Evolutionary conservation across 306 rosid species (phyloP).

Genomic region (Castanospermum australe): DNA sequence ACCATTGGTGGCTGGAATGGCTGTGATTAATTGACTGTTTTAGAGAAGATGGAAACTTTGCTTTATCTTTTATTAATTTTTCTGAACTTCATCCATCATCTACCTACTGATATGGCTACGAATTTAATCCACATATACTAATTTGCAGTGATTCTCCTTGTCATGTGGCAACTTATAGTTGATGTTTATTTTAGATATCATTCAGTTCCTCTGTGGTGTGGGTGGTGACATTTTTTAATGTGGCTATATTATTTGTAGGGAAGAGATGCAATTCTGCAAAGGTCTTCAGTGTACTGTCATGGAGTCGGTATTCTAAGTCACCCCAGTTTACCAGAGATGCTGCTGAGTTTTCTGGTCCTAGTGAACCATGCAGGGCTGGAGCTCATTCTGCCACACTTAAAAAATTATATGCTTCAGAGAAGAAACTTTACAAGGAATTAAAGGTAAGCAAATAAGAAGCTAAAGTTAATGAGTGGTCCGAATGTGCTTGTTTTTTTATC

Average conservation of each 20-base stretch:
- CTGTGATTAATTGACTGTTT: not conserved
- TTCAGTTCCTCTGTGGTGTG: not conserved
- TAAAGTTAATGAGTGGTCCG: not conserved
- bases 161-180: not conserved
- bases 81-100: not conserved
- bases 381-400: conserved; percentile 86
- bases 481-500: conserved; percentile 8
- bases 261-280: conserved; percentile 70
- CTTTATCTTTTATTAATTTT: not conserved
- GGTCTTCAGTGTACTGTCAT: conserved; percentile 79
- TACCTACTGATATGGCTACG: not conserved
- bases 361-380: conserved; percentile 90
- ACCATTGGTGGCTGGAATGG: not conserved
- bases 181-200: conserved; percentile 11
- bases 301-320: conserved; percentile 78
- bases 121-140: not conserved
- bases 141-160: not conserved
- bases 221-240: conserved; percentile 2
- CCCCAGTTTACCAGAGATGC: conserved; percentile 51
- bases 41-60: not conserved
- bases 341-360: conserved; percentile 42
- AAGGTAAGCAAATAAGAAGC: conserved; percentile 57
- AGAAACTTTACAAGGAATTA: conserved; percentile 68
- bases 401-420: conserved; percentile 67
- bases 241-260: conserved; percentile 47